phyloP scores from a whole-genome alignment of 352 stramenopile genomes.

The Stramenopiles sp. region DNA sequence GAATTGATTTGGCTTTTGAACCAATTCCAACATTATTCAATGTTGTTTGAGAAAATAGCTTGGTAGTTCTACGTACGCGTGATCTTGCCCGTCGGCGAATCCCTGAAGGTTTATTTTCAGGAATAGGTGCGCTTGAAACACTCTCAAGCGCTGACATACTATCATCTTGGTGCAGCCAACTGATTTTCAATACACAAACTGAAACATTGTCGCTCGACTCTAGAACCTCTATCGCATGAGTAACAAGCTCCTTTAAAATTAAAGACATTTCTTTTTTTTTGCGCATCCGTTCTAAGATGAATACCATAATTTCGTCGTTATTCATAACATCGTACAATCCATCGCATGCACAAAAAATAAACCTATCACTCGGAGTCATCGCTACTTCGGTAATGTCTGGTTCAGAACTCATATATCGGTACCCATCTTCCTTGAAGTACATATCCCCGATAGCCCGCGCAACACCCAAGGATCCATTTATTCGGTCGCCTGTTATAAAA shows the following conservation, averaged over 20 bases:
- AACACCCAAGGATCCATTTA: conserved; percentile 2
- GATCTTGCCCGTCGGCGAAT: background rate
- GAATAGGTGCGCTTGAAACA: background rate
- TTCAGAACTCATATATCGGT: background rate
- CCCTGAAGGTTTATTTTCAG: background rate
- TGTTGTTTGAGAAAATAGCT: background rate
- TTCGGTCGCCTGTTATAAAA: background rate
- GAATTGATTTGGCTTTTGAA: background rate
- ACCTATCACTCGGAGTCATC: conserved; percentile 28
- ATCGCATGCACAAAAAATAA: conserved; percentile 50
- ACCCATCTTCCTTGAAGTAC: background rate
- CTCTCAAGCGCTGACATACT: background rate
- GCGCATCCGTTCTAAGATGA: background rate
- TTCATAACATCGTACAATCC: conserved; percentile 54
- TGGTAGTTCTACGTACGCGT: background rate
- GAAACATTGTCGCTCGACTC: background rate
- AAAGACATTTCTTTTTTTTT: background rate
- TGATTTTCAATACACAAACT: background rate
- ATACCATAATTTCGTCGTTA: conserved; percentile 29
- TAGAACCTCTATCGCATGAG: background rate
- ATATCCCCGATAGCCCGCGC: conserved; percentile 2
- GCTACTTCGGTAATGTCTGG: background rate
- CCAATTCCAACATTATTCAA: background rate
- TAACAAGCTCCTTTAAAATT: background rate
- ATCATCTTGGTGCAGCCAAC: background rate